Conservation (phyloP, 2,329 filamentous ascomycete species). For the Colletotrichum sp. region DNA sequence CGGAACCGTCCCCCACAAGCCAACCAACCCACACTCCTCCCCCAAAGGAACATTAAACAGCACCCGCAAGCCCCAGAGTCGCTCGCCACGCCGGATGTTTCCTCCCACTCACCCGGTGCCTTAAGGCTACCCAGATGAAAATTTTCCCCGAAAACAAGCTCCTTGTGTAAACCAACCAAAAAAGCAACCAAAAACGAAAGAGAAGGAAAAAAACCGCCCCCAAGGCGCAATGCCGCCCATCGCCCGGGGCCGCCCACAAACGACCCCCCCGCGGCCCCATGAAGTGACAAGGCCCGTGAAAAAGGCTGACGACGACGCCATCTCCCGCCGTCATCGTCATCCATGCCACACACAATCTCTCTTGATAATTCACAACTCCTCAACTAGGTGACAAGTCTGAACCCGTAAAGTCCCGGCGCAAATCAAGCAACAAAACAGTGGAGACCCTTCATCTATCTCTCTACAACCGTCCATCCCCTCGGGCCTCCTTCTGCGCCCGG, state of each 20-base stretch:
- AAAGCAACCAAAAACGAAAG: neutral
- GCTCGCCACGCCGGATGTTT: neutral
- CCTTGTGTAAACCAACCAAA: neutral
- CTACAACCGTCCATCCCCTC: neutral
- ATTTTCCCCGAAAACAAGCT: neutral
- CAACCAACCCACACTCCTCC: neutral
- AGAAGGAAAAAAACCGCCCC: neutral
- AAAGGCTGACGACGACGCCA: neutral
- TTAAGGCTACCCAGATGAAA: neutral
- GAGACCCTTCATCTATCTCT: neutral
- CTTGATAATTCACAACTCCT: neutral
- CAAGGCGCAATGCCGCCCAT: neutral
- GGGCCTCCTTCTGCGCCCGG: neutral
- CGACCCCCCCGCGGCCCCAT: neutral
- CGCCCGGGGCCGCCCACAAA: neutral
- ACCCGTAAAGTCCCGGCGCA: neutral
- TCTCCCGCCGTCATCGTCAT: neutral
- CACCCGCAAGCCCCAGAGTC: neutral
- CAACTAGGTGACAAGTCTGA: neutral
- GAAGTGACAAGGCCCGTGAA: neutral
- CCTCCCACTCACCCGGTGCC: neutral
- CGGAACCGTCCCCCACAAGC: neutral
- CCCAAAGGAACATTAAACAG: neutral
- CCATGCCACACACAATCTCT: neutral
- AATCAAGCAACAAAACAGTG: neutral